These are phyloP conservation scores for Tetrahymena borealis DNA, from an alignment of 73 alveolate genomes.

Conservation along the genomic window DNA sequence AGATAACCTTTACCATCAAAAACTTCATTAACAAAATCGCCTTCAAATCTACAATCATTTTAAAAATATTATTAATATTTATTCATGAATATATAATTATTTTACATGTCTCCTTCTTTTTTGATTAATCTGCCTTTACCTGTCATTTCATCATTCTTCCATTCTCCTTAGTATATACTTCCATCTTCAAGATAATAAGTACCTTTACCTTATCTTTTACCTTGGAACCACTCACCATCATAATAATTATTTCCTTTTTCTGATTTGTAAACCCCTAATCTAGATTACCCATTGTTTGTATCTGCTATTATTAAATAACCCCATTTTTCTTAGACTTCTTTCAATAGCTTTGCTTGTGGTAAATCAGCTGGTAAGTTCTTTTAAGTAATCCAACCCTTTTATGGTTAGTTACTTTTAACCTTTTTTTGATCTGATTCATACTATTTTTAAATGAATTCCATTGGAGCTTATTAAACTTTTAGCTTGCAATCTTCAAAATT, in stretches of 20 bases:
- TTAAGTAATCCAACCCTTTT: background rate
- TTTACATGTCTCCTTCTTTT: background rate
- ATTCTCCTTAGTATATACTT: background rate
- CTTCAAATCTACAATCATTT: background rate
- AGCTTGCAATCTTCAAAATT: background rate
- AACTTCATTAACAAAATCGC: background rate
- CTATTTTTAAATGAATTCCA: background rate
- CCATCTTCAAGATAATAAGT: background rate
- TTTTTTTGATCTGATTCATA: background rate
- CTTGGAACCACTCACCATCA: background rate
- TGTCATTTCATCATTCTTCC: background rate
- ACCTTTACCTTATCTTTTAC: background rate
- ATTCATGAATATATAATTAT: background rate
- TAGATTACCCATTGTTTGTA: background rate
- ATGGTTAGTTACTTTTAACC: background rate
- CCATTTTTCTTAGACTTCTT: background rate
- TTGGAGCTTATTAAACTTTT: background rate
- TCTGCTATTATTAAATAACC: background rate
- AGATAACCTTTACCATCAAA: background rate
- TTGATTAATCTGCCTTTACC: background rate
- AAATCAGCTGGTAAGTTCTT: background rate
- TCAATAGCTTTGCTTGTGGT: background rate
- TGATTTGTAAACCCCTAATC: background rate
- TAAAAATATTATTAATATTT: background rate
- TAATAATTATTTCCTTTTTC: background rate